Conservation (phyloP, 2,329 filamentous ascomycete species). For the Fusarium fujikuroi region DNA sequence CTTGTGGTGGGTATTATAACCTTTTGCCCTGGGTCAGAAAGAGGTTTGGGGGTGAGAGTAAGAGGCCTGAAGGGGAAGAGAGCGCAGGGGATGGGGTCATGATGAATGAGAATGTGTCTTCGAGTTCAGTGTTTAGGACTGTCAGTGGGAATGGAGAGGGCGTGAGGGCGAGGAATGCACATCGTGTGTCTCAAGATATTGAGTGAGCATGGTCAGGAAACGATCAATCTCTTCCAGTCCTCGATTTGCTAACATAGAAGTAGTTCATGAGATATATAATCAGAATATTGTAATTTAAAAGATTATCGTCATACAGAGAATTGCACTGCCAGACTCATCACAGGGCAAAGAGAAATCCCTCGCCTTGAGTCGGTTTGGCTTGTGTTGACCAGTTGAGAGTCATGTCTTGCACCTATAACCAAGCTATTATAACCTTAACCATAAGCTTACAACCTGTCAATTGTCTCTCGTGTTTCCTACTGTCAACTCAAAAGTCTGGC, state of each 20-base stretch:
- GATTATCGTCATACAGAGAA: background rate
- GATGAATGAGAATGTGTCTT: conserved; percentile 65
- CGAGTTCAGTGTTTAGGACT: conserved; percentile 72
- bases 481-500: background rate
- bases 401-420: too few species aligned
- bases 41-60: conserved; percentile 1
- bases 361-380: background rate
- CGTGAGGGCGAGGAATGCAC: conserved; percentile 15
- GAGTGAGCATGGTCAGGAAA: conserved; percentile 1
- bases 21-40: conserved; percentile 61
- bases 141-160: conserved; percentile 37
- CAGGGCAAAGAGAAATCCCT: background rate
- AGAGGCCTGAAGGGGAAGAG: background rate
- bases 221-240: background rate
- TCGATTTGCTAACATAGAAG: background rate
- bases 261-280: background rate
- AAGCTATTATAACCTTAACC: background rate
- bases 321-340: background rate
- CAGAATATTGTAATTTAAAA: background rate
- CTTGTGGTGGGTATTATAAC: conserved; percentile 73
- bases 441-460: background rate
- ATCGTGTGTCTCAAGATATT: background rate
- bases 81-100: conserved; percentile 43
- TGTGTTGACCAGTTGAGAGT: background rate
- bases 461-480: background rate